Conservation (phyloP, 495 filamentous ascomycete genomes). For the Margaritispora aquatica region DNA sequence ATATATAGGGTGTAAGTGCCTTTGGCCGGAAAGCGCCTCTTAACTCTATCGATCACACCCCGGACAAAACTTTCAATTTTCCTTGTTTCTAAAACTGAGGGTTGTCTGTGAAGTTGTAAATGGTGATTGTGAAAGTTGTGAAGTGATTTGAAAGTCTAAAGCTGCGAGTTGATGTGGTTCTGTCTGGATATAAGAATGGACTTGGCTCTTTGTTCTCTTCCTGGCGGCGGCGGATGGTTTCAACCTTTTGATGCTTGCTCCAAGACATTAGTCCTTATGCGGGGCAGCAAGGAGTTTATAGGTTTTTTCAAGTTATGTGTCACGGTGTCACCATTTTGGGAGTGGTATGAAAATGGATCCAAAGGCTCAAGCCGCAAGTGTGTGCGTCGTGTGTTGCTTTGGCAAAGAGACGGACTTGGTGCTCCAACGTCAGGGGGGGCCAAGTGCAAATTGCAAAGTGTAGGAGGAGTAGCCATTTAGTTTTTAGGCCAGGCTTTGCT, state of each 20-base stretch:
- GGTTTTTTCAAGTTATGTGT: constrained; percentile 19
- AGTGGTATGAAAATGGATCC: neutral
- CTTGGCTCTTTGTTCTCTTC: constrained; percentile 2
- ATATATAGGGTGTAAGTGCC: neutral
- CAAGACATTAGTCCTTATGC: neutral
- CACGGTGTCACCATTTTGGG: constrained; percentile 12
- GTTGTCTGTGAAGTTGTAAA: neutral
- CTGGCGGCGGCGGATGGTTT: neutral
- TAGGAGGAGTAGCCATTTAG: no score
- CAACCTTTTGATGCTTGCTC: neutral
- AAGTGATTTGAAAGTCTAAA: neutral
- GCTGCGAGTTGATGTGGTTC: neutral
- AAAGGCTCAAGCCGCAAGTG: neutral
- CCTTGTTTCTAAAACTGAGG: neutral
- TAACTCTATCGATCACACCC: neutral
- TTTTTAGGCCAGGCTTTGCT: no score
- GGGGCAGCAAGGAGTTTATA: constrained; percentile 7
- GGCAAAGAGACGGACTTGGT: neutral
- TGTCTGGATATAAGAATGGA: neutral
- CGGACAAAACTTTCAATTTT: neutral
- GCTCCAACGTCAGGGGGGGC: neutral
- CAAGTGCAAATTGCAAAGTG: neutral
- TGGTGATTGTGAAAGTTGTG: neutral
- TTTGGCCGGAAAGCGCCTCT: neutral
- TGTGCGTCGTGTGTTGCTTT: neutral